Evolutionary conservation across 495 filamentous ascomycete species (phyloP).

Genomic region (Aspergillus hancockii): DNA sequence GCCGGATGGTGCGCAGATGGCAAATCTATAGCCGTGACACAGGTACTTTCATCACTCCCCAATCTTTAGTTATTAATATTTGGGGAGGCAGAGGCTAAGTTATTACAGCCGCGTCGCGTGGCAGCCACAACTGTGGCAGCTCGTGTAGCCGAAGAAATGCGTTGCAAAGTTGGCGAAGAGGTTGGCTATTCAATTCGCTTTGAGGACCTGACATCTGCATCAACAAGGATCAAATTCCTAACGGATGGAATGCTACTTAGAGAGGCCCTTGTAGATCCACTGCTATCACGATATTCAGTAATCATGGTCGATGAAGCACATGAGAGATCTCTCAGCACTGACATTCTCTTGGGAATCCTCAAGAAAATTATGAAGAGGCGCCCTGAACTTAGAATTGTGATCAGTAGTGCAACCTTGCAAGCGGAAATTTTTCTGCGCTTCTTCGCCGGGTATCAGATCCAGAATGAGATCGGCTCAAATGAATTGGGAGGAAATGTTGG

Average conservation of each 20-base stretch:
- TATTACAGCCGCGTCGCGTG: slow-evolving; percentile 76
- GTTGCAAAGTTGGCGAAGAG: slow-evolving; percentile 87
- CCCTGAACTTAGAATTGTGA: slow-evolving; percentile 81
- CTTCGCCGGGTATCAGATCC: slow-evolving; percentile 60
- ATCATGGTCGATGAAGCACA: slow-evolving; percentile 99
- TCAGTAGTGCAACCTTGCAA: slow-evolving; percentile 93
- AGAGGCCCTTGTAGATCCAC: slow-evolving; percentile 90
- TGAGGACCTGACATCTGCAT: slow-evolving; percentile 88
- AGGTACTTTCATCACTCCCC: slow-evolving; percentile 55
- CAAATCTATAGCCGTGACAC: slow-evolving; percentile 85
- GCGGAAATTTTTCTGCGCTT: slow-evolving; percentile 86
- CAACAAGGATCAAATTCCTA: slow-evolving; percentile 91
- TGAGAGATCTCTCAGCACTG: slow-evolving; percentile 91
- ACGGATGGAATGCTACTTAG: slow-evolving; percentile 94
- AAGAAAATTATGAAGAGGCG: slow-evolving; percentile 89
- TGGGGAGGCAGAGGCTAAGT: slow-evolving; percentile 4
- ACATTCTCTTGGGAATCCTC: slow-evolving; percentile 88
- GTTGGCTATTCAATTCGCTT: slow-evolving; percentile 97
- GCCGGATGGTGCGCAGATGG: slow-evolving; percentile 86
- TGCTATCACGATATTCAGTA: slow-evolving; percentile 90
- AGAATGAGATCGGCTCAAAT: slow-evolving; percentile 36
- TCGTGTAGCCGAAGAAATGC: slow-evolving; percentile 90
- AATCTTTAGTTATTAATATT: neutral
- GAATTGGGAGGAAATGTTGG: slow-evolving; percentile 52
- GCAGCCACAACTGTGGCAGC: slow-evolving; percentile 91